phyloP scores from a whole-genome alignment of 352 stramenopile genomes.

The Blastocystis hominis region DNA sequence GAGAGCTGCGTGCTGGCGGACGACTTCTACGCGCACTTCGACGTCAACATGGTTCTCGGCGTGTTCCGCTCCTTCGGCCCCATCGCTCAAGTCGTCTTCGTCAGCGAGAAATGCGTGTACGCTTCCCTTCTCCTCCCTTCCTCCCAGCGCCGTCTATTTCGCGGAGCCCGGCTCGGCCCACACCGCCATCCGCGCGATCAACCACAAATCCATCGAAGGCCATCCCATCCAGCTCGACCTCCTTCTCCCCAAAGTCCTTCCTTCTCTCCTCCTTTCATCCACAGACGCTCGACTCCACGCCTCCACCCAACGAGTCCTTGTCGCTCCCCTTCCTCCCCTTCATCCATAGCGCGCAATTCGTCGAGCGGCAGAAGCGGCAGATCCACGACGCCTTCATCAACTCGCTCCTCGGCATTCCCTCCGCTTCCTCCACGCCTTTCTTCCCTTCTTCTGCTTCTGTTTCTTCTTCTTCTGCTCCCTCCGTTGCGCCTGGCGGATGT shows the following conservation, averaged over 20 bases:
- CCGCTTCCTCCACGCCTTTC: neutral
- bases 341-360: neutral
- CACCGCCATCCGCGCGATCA: neutral
- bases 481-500: neutral
- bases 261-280: no score
- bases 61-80: neutral
- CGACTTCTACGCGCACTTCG: neutral
- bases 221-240: neutral
- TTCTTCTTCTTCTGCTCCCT: no score
- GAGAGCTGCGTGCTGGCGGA: neutral
- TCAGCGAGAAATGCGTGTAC: neutral
- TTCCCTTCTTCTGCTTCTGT: no score
- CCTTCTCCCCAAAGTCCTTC: neutral
- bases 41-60: neutral
- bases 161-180: neutral
- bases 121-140: neutral
- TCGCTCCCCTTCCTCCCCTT: no score
- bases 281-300: no score
- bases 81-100: neutral
- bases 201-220: neutral
- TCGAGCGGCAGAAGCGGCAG: neutral
- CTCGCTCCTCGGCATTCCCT: neutral
- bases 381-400: neutral
- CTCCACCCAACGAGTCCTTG: no score
- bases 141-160: conserved; percentile 30